Conservation (phyloP, 768 basidiomycete genomes). For the Suillus variegatus region DNA sequence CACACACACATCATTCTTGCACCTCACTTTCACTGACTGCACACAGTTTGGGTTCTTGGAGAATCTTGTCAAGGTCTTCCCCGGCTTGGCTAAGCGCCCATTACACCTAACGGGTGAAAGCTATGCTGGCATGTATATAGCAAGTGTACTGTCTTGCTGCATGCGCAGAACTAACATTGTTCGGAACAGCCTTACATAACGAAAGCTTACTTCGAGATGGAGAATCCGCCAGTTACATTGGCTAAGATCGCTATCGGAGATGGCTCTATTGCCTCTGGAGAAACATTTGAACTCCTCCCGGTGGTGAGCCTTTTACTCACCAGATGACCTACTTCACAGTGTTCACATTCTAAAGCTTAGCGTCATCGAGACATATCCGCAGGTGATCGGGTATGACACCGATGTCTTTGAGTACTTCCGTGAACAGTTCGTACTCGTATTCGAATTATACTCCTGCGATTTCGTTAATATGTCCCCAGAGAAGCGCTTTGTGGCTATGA, state of each 20-base stretch:
- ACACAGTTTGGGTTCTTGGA: conserved; percentile 67
- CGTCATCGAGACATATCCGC: conserved; percentile 72
- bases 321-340: conserved; percentile 1
- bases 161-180: not conserved
- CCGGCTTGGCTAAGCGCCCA: conserved; percentile 64
- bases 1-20: not conserved
- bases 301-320: conserved; percentile 41
- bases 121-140: conserved; percentile 75
- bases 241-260: conserved; percentile 73
- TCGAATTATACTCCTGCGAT: not conserved
- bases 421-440: conserved; percentile 51
- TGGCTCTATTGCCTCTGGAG: conserved; percentile 54
- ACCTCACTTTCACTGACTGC: conserved; percentile 6
- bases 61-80: conserved; percentile 77
- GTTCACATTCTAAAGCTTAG: conserved; percentile 39
- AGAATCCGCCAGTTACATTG: conserved; percentile 66
- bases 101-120: conserved; percentile 73
- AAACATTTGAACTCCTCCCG: conserved; percentile 54
- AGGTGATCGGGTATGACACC: conserved; percentile 71
- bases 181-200: conserved; percentile 68
- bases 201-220: conserved; percentile 65
- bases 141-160: conserved; percentile 28
- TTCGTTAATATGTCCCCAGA: conserved; percentile 35
- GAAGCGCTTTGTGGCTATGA: conserved; percentile 63
- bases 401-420: conserved; percentile 69